phyloP scores from a whole-genome alignment of 805 yeast species.

The Ogataea pilisensis region DNA sequence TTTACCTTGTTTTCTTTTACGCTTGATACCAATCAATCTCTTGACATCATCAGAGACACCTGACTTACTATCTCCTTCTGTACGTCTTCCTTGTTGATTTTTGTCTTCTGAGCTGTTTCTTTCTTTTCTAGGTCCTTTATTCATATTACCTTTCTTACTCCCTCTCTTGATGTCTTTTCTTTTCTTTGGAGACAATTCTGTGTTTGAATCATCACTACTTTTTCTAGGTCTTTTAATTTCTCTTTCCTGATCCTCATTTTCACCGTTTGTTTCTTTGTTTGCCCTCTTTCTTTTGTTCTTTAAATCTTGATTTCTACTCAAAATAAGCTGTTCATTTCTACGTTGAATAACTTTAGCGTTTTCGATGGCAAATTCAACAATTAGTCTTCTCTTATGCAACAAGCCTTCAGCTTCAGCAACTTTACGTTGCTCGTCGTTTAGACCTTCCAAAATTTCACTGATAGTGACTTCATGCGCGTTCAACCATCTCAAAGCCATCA shows the following conservation, averaged over 20 bases:
- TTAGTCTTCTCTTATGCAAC: slow-evolving; percentile 63
- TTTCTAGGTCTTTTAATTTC: slow-evolving; percentile 24
- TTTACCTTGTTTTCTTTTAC: slow-evolving; percentile 52
- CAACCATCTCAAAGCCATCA: slow-evolving; percentile 96
- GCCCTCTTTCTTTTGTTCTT: slow-evolving; percentile 28
- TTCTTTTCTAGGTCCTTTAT: slow-evolving; percentile 12
- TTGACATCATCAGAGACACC: slow-evolving; percentile 50
- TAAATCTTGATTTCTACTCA: slow-evolving; percentile 31
- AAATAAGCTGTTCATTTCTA: slow-evolving; percentile 62
- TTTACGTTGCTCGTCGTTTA: slow-evolving; percentile 63
- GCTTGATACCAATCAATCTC: slow-evolving; percentile 62
- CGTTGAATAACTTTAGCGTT: slow-evolving; percentile 91
- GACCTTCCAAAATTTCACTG: slow-evolving; percentile 68
- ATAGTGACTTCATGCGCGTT: slow-evolving; percentile 83
- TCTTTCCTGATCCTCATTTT: slow-evolving; percentile 9
- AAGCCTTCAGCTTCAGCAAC: slow-evolving; percentile 47
- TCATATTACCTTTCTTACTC: slow-evolving; percentile 15
- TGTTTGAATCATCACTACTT: slow-evolving; percentile 18
- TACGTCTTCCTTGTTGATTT: slow-evolving; percentile 8
- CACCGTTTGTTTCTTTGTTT: slow-evolving; percentile 6
- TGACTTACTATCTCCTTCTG: slow-evolving; percentile 13
- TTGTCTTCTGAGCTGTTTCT: not conserved
- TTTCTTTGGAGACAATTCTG: slow-evolving; percentile 12
- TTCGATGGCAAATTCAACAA: slow-evolving; percentile 94
- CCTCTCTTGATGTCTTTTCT: slow-evolving; percentile 9